Evolutionary conservation across 768 basidiomycete genomes (phyloP), one percentile per base, ranked within the genome.

Genomic region (Lactarius sanguifluus): DNA sequence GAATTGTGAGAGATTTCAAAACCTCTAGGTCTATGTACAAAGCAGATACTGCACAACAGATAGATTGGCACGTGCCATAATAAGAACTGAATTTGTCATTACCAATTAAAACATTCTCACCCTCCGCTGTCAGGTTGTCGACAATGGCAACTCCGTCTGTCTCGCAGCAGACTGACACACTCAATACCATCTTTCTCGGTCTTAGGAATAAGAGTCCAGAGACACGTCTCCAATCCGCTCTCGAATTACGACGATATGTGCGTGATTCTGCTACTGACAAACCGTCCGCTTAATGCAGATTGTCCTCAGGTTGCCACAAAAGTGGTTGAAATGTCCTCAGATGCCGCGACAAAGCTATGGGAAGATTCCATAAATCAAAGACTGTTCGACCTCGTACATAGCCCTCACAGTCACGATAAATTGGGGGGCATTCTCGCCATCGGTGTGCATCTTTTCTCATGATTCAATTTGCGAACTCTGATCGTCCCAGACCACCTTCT

Each of bases 381-480:
- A 43, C 79, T 96, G 61, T 92, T 94, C 73, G 89, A 91, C 70
- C 83, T 94, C 55, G 88, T 91, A 64, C 92, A 95, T 73, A 91
- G 90, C 72, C 87, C 87, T 73, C 88, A 86, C 73, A 85, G 82
- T 60, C 80, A 82, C 28, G 94, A 96, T 75, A 90, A 91, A 69
- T 84, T 94, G 62, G 96, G 94, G 16, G 95, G 94, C 40, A 79
- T 98, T 40, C 76, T 89, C 62, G 95, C 94, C 28, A 97, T 97
- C 73, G 91, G 94, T 93, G 70, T 70, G 85, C 69, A 36, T 61
- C 57, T 28, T 41, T 38, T 30, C 18, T 41, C 57, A 12, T 25
- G 54, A 34, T 16, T 57, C 30, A 23, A 28, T 18, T 41, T 7
- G 10, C 54, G 66, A 38, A 61, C 69, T 55, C 59, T 70, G 61